Evolutionary conservation across 139 green algal genomes (phyloP).

Genomic region (Edaphochlamys debaryana): DNA sequence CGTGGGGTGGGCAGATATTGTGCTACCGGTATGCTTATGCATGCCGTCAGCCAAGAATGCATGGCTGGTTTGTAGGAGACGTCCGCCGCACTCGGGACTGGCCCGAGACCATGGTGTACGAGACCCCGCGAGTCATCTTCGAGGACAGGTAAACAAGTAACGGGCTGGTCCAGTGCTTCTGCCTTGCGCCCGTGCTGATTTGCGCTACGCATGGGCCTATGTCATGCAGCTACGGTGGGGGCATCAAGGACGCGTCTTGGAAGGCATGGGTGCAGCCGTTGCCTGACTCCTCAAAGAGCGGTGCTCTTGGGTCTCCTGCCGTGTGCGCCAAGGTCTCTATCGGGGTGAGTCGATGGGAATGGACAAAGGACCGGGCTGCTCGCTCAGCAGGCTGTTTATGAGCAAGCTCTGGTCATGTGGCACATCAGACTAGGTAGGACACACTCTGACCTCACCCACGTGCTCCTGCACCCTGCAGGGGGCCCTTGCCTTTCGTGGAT

Average conservation of each 20-base stretch:
- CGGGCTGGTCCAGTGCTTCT: neutral
- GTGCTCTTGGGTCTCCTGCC: neutral
- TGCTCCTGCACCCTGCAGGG: too few species aligned
- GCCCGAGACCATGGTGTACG: conserved; percentile 17
- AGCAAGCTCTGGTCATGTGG: too few species aligned
- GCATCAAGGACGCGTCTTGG: conserved; percentile 7
- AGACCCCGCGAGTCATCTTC: neutral
- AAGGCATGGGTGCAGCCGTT: conserved; percentile 5
- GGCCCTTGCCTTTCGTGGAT: conserved; percentile 8
- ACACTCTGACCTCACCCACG: too few species aligned
- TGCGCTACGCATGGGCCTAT: neutral
- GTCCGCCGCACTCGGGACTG: too few species aligned
- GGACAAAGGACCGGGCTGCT: too few species aligned
- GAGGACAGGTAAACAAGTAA: conserved; percentile 2
- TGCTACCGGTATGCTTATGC: too few species aligned
- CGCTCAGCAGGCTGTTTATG: too few species aligned
- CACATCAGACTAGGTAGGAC: too few species aligned
- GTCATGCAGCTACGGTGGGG: neutral
- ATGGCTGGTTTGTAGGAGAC: too few species aligned
- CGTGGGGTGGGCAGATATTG: too few species aligned
- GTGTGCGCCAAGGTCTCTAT: conserved; percentile 23
- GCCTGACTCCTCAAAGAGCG: neutral
- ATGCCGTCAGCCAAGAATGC: too few species aligned
- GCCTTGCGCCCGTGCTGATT: too few species aligned
- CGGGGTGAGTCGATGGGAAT: conserved; percentile 20